Percentiles rank a stretch among this genome's conserved stretches.
These are phyloP conservation scores for Talaromyces stipitatus DNA, from an alignment of 495 filamentous ascomycete species.

Conservation along the genomic window DNA sequence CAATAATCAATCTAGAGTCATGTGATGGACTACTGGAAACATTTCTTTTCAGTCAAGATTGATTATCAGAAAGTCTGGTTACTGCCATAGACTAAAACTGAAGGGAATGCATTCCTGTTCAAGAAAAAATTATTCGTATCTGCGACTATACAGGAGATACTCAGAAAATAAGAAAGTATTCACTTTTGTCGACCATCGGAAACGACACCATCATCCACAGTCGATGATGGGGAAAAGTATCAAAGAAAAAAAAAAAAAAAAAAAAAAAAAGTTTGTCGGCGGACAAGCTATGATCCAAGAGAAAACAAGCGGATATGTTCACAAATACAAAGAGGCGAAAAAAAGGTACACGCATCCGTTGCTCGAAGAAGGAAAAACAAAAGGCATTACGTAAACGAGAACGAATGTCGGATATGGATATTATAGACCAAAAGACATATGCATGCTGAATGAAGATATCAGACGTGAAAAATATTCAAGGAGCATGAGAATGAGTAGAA, in stretches of 20 bases:
- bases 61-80: no score
- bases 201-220: neutral
- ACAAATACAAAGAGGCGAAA: neutral
- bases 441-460: neutral
- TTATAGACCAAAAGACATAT: neutral
- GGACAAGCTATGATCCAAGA: conserved; percentile 1
- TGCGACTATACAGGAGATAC: neutral
- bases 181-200: neutral
- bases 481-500: neutral
- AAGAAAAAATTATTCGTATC: neutral
- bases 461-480: no score
- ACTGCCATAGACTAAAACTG: no score
- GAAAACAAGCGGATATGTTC: neutral
- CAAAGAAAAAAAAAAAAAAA: neutral
- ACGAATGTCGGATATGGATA: neutral
- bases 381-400: neutral
- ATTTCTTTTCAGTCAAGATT: no score
- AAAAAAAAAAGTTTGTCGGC: neutral
- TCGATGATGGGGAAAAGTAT: neutral
- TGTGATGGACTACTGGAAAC: no score
- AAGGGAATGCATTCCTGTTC: neutral
- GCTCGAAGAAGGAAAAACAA: neutral
- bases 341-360: conserved; percentile 1
- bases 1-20: no score
- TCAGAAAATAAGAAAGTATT: neutral